A percentile compares a stretch with the other conserved stretches of the same genome.
Conservation (phyloP, 257 asterid species). For the Primulina huaijiensis region DNA sequence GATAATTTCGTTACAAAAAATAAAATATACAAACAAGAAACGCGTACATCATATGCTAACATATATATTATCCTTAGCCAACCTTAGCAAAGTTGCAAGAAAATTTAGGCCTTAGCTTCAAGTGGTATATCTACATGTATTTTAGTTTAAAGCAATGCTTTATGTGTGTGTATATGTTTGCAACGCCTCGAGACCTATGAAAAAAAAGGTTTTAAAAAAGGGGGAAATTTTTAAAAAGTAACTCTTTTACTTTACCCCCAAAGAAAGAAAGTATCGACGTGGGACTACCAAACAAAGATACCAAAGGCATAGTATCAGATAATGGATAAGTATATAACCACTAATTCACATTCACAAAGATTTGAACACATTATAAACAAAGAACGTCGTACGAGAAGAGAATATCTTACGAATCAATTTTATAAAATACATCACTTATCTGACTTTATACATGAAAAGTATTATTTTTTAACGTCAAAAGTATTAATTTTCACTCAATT, state of each 20-base stretch:
- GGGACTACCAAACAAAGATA: neutral
- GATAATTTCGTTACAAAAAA: no score
- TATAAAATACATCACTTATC: no score
- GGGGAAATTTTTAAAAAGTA: neutral
- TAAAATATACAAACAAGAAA: no score
- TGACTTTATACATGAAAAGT: no score
- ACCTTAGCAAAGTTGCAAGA: constrained; percentile 32
- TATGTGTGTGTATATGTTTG: neutral
- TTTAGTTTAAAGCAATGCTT: neutral
- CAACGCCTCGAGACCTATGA: constrained; percentile 32
- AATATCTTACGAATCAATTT: no score
- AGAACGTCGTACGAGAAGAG: no score
- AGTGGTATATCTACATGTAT: constrained; percentile 33
- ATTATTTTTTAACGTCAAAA: no score
- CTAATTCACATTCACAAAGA: no score
- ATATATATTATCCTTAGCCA: neutral
- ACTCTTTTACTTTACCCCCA: neutral
- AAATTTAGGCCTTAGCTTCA: constrained; percentile 4
- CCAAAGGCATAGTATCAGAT: neutral
- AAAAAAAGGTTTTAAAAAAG: neutral
- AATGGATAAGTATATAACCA: neutral
- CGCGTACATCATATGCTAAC: no score
- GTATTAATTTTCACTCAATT: no score
- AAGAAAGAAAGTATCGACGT: neutral
- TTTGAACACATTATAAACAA: no score